Evolutionary conservation across 148 eudicot species (phyloP), one percentile per base, ranked within the genome.

Genomic region (Vaccinium vitisidaea): DNA sequence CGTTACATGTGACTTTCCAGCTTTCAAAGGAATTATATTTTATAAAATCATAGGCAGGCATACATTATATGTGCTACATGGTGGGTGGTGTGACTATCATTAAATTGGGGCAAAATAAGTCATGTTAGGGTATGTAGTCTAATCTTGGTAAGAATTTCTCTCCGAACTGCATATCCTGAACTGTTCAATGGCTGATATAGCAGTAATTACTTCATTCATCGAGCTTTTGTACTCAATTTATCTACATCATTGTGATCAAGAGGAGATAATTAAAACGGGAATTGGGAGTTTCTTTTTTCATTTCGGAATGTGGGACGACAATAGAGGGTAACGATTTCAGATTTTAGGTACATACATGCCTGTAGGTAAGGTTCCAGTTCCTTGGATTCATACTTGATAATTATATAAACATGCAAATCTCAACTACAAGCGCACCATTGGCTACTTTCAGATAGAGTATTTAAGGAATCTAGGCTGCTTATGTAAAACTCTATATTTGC

Each of bases 401-500:
- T 12, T 4, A 27, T 14, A 67, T 11, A 16, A 55, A 55, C 16
- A 12, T 55, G 11, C 6, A 10, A 21, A 61, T 0, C 67, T 8
- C 32, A 23, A 25, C 7, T 67, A 67, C 32, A 10, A 67, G 9
- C 14, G 14, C 73, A 23, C 25, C 3, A 67, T 67, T 67, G 73
- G 16, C 73, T 23, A n/a, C 32, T 63, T 63, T 63, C 13, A 2
- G 27, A 67, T 8, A 69, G 15, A 13, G 32, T 23, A 65, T 27
- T 25, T 27, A 69, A 25, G 27, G 39, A 69, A 27, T 43, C n/a
- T 65, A 81, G 12, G 36, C 9, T 75, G 19, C 49, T 77, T 18
- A 58, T 84, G 69, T 65, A 15, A 18, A 78, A 27, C 14, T 63
- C 61, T 63, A 14, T 76, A 49, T 52, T 61, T 48, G 75, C 91